Evolutionary conservation across 2,329 filamentous ascomycete genomes (phyloP), one percentile per base, ranked within the genome.

Genomic region (Fusarium mexicanum): DNA sequence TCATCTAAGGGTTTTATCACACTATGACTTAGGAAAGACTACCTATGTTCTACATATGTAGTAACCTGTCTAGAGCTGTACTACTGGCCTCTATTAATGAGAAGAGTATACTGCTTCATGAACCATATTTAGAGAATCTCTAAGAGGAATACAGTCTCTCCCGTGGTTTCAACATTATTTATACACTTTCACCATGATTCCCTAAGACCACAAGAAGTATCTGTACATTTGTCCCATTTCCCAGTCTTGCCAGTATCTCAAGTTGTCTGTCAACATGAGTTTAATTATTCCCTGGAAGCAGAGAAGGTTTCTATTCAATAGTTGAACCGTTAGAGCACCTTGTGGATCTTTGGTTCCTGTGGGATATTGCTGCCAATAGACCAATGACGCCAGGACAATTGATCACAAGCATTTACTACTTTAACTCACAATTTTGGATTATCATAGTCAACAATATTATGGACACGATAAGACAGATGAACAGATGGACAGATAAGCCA

Each of bases 291-390:
- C 35, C 35, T 17, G 24, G 26, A 26, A 40, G 51, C 31, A 24
- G 48, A 24, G n/a, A 37, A 26, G 31, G 31, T 16, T 26, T 26
- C n/a, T 20, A 26, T 53, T 26, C 31, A 35, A 67, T 60, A 61
- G 17, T 69, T 41, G 51, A 70, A 53, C 13, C 31, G 50, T 75
- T 77, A 77, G 47, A 78, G 73, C 31, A 43, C 71, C 73, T 51
- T 53, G 74, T 79, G 74, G 71, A 70, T 60, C 67, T 65, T 44
- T 67, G 69, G 73, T 61, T n/a, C n/a, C 62, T 50, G 69, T 64
- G 64, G 61, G 59, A 75, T 70, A 75, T 69, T 48, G 58, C 60
- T 48, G 57, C 60, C 41, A 33, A 51, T 14, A 18, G 76, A 62
- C 65, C 18, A 24, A 31, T 24, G 20, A 24, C 31, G 17, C 12